phyloP scores from a whole-genome alignment of 2,329 filamentous ascomycete genomes.

The Colletotrichum chrysophilum region DNA sequence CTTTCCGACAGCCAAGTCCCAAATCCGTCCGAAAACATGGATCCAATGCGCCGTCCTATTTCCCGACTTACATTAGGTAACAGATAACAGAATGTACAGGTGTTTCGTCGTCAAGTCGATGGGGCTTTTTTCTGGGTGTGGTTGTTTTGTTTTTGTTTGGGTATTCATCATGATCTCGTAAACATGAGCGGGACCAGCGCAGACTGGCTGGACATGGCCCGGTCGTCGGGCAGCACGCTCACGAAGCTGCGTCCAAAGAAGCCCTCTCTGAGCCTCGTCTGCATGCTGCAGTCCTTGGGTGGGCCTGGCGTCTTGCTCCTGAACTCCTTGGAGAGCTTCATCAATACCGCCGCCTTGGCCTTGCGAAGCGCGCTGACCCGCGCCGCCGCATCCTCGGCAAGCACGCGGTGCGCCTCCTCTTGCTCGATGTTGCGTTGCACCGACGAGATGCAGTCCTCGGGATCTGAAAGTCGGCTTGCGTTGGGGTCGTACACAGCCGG shows the following conservation, averaged over 20 bases:
- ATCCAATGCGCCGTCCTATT: constrained; percentile 4
- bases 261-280: constrained; percentile 44
- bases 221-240: constrained; percentile 45
- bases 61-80: background rate
- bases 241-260: constrained; percentile 44
- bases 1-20: constrained; percentile 15
- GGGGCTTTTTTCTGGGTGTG: background rate
- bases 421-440: constrained; percentile 64
- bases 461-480: constrained; percentile 19
- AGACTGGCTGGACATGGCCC: constrained; percentile 56
- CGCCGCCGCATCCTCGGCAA: constrained; percentile 62
- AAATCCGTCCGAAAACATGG: background rate
- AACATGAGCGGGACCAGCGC: constrained; percentile 67
- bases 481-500: constrained; percentile 61
- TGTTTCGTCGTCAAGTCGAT: background rate
- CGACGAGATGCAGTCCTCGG: constrained; percentile 55
- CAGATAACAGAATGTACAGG: constrained; percentile 12
- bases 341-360: constrained; percentile 65
- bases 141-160: background rate
- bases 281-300: constrained; percentile 32
- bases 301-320: constrained; percentile 19
- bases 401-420: constrained; percentile 58
- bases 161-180: constrained; percentile 42
- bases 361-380: constrained; percentile 60
- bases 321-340: constrained; percentile 62